Percentiles rank a stretch among this genome's conserved stretches.
Conservation (phyloP, 345 rosid genomes). For the Turritis glabra region DNA sequence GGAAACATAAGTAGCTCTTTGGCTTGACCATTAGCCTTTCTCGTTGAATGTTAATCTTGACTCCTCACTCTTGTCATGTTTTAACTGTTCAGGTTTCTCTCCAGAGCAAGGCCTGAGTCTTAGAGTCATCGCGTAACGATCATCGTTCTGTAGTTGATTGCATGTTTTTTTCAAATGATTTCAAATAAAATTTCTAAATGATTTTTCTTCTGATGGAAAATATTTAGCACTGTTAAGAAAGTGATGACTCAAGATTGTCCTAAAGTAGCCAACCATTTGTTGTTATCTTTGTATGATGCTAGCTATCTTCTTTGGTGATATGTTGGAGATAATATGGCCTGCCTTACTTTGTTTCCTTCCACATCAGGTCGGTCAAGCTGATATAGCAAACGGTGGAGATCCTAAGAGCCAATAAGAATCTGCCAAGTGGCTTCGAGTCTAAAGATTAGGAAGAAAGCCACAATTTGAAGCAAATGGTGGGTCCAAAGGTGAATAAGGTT, state of each 20-base stretch:
- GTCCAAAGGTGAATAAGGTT: slow-evolving; percentile 16
- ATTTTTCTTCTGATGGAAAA: neutral
- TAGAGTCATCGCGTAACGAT: neutral
- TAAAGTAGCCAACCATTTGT: neutral
- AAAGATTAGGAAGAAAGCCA: slow-evolving; percentile 29
- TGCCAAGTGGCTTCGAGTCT: slow-evolving; percentile 7
- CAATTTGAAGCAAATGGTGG: slow-evolving; percentile 29
- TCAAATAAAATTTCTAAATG: no score
- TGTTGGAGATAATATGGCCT: slow-evolving; percentile 9
- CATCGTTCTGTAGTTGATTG: neutral
- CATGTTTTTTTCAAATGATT: no score
- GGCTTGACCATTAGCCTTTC: slow-evolving; percentile 16
- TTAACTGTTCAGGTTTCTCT: neutral
- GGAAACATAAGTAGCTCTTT: slow-evolving; percentile 10
- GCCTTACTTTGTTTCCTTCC: slow-evolving; percentile 17
- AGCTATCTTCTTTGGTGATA: slow-evolving; percentile 3
- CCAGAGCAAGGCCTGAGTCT: neutral
- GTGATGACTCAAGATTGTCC: neutral
- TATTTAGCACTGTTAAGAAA: slow-evolving; percentile 8
- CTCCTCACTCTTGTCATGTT: neutral
- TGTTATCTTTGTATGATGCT: slow-evolving; percentile 1
- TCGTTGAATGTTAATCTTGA: neutral
- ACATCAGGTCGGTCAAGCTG: slow-evolving; percentile 25
- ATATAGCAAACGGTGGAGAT: slow-evolving; percentile 20
- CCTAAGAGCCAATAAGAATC: slow-evolving; percentile 12